Conservation (phyloP, 495 filamentous ascomycete genomes). For the Aspergillus nanangensis region DNA sequence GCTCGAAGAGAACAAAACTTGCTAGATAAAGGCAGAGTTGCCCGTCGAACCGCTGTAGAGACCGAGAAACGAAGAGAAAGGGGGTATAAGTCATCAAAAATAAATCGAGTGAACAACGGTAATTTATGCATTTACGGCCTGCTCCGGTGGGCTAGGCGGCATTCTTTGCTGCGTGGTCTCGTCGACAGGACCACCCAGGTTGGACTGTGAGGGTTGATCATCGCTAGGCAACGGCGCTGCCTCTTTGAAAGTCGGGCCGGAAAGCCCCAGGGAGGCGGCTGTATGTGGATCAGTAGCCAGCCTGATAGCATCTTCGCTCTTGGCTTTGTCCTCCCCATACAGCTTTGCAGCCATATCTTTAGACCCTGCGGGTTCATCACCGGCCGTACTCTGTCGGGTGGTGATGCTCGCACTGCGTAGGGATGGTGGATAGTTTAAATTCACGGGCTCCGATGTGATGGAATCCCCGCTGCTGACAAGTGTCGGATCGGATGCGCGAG, state of each 20-base stretch:
- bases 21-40: background rate
- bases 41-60: background rate
- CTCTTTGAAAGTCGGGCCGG: background rate
- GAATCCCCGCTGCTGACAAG: conserved; percentile 30
- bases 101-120: conserved; percentile 1
- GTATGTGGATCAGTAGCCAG: background rate
- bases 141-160: conserved; percentile 14
- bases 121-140: conserved; percentile 20
- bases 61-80: conserved; percentile 9
- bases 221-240: conserved; percentile 2
- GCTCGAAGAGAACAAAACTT: background rate
- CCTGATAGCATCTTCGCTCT: conserved; percentile 9
- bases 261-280: background rate
- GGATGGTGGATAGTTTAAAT: conserved; percentile 28
- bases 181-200: background rate
- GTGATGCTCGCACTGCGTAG: conserved; percentile 35
- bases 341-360: conserved; percentile 11
- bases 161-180: conserved; percentile 9
- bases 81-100: conserved; percentile 21
- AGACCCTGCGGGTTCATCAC: conserved; percentile 18
- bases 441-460: conserved; percentile 21
- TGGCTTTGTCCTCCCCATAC: conserved; percentile 9
- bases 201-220: conserved; percentile 1
- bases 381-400: conserved; percentile 28
- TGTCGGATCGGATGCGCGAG: conserved; percentile 34